Base-by-base conservation (phyloP, 129 eudicot species). In the Lonicera japonica region DNA sequence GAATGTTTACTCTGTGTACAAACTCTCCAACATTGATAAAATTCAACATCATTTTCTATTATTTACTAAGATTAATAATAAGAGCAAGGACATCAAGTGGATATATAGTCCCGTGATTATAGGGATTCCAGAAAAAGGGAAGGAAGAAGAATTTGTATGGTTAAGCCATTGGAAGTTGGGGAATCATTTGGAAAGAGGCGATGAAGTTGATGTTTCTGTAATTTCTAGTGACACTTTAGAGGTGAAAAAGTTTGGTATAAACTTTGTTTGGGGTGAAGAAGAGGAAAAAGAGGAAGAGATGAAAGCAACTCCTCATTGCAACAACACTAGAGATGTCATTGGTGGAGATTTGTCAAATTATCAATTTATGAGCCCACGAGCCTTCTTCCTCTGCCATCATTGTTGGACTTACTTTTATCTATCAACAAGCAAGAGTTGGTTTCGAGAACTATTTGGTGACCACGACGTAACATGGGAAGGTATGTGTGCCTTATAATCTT, bases 71-170 rank as follows among this genome's bases (percentile, higher is more conserved):
- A 7, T 43, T 14, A 0, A 22, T 62, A 60, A 60, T 38, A 16
- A 15, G 15, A 14, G 55, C 40, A 62, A 46, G 23, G 40, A 45
- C 13, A 21, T 14, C 5, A n/a, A 0, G 5, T 6, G 22, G 20
- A 9, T 3, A 5, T 47, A 9, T 17, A 0, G 5, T 2, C 67
- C 67, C 14, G 0, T 0, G 0, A 45, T 11, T 47, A 16, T 0
- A 5, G 67, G 56, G 20, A 63, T 63, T 10, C 45, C 67, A 8
- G 24, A 63, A 24, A 41, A 25, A 15, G n/a, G n/a, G n/a, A n/a
- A 63, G 22, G 36, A 29, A 29, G 36, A 29, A 1, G 11, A 25
- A 14, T 39, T 63, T 56, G 45, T 29, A 46, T 63, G 67, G 57
- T 16, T 63, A 63, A 47, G 67, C 56, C 56, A 8, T 0, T 63